These are phyloP conservation scores for Pisolithus marmoratus DNA, from an alignment of 768 basidiomycete species.

Conservation along the genomic window DNA sequence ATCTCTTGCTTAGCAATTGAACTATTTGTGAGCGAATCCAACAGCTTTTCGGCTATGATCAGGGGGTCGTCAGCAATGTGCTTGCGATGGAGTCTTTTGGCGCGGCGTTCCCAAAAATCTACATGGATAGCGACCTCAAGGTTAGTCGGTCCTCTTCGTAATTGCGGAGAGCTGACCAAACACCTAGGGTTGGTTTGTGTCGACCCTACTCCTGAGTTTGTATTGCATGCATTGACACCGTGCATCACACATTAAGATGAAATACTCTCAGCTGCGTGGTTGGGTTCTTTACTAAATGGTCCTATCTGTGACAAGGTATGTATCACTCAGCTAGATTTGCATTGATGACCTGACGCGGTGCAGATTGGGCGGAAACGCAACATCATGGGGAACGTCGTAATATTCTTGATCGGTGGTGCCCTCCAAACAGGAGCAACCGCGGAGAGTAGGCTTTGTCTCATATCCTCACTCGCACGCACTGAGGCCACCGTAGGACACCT, in stretches of 20 bases:
- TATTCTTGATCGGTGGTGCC: slow-evolving; percentile 26
- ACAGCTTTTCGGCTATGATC: slow-evolving; percentile 29
- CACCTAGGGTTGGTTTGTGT: slow-evolving; percentile 27
- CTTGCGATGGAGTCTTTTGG: slow-evolving; percentile 30
- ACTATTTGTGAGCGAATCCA: not conserved
- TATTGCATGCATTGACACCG: not conserved
- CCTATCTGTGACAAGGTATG: slow-evolving; percentile 27
- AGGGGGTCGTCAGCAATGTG: slow-evolving; percentile 30
- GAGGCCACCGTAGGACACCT: slow-evolving; percentile 15
- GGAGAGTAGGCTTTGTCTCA: slow-evolving; percentile 5
- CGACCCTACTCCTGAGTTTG: slow-evolving; percentile 23
- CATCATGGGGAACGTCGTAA: slow-evolving; percentile 22
- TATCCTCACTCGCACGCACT: not conserved
- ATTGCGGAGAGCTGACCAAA: not conserved
- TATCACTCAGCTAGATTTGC: not conserved
- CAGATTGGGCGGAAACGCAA: slow-evolving; percentile 25
- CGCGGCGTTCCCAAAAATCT: slow-evolving; percentile 27
- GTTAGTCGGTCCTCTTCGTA: slow-evolving; percentile 6
- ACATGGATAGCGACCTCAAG: slow-evolving; percentile 22
- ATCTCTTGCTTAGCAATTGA: not conserved
- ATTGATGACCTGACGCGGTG: not conserved
- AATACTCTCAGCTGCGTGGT: slow-evolving; percentile 22
- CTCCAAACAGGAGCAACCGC: slow-evolving; percentile 28
- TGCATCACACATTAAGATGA: slow-evolving; percentile 4
- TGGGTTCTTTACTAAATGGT: slow-evolving; percentile 25